Evolutionary conservation across 2,329 filamentous ascomycete genomes (phyloP), one percentile per base, ranked within the genome.

Genomic region (Trichoderma brevicompactum): DNA sequence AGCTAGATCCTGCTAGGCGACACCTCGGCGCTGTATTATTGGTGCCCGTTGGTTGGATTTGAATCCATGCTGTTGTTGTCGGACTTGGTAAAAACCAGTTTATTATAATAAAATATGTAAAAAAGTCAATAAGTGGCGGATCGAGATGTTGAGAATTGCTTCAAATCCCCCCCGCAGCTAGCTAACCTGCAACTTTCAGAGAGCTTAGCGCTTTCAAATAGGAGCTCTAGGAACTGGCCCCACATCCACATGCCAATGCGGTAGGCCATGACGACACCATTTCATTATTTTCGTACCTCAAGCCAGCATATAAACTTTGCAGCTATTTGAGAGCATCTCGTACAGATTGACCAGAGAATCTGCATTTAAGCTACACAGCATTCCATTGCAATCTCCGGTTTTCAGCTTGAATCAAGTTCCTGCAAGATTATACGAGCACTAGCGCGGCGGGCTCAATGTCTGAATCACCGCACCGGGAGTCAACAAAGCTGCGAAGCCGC

Each of bases 401-500:
- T 43, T 36, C 46, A 3, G 12, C 28, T 23, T 2, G 1, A 43
- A 15, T 6, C 58, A 43, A 17, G 36, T 6, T 41, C 28, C 23
- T 19, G 7, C 23, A 28, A 28, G 23, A 28, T 34, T 34, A 49
- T 28, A 34, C 41, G 15, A 46, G 19, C 60, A 41, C 17, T 19
- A 28, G 56, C n/a, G 19, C 17, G 32, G 9, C 56, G 38, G 38
- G 12, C 28, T 34, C 56, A 61, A 70, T 70, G 69, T 54, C 69
- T 40, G 69, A 70, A 23, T 54, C 68, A 7, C 34, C 64, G 6
- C 46, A 59, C 9, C 41, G 38, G 17, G 54, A 61, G 41, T 55
- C 68, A 32, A 69, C 70, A 49, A 66, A 72, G 15, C 68, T 69
- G 67, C 69, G 73, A 8, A 72, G 72, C 50, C 75, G 76, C 64